Base-by-base conservation (phyloP, 2,329 filamentous ascomycete species). In the Pochonia chlamydosporia region DNA sequence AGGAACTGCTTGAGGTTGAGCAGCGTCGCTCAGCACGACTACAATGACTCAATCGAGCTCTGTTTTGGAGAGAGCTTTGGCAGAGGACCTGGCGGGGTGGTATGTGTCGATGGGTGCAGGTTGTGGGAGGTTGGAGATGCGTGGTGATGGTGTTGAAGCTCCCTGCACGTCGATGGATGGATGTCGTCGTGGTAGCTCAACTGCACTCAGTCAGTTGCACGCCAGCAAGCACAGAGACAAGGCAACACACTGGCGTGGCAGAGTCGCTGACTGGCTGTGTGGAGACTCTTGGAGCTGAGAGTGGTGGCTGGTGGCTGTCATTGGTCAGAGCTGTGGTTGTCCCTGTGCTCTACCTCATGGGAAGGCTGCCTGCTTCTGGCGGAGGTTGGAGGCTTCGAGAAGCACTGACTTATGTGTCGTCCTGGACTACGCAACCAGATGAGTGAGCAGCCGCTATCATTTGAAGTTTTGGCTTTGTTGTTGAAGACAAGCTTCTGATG, bases 241-340 rank as follows among this genome's bases (percentile, higher is more conserved):
- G 56, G 56, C 56, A 58, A 57, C 56, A 55, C 49, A 35, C 52
- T 58, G 56, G 56, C 56, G 56, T 46, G 56, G 56, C 56, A 54
- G 35, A 40, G 6, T n/a, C n/a, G n/a, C 20, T 13, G 35, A 35
- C 35, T 39, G 35, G 35, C 20, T 23, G n/a, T 8, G 35, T 23
- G 35, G 35, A 39, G 20, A 23, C 33, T 7, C 16, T 40, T n/a
- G 43, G 20, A 33, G 14, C 28, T 30, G 23, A 11, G 4, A 9
- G 14, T 28, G 8, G 10, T 30, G 23, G n/a, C 26, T 28, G 41
- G 20, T 11, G 20, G 40, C 41, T 44, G 43, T 20, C 25, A 49
- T 52, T 52, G 39, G 52, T 5, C 47, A 42, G 36, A 52, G 53
- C 47, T 53, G 35, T 24, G 37, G 31, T 47, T 42, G 37, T 35